Base-by-base conservation (phyloP, 495 filamentous ascomycete species). In the Thermothielavioides terrestris region DNA sequence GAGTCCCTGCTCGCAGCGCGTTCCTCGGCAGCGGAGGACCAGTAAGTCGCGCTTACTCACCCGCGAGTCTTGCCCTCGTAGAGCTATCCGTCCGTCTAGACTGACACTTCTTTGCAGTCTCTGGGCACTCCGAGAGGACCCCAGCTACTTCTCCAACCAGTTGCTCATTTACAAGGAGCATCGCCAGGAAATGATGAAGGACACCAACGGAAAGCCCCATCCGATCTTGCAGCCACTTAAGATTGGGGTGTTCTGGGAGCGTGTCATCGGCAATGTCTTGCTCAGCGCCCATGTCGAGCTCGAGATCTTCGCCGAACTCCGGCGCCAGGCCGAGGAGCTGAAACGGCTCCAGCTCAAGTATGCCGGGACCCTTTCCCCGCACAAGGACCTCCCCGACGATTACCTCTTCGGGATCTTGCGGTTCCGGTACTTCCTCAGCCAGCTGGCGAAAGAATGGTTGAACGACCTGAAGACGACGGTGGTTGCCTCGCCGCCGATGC, bases 121-220 rank as follows among this genome's bases (percentile, higher is more conserved):
- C 6, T 76, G 70, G 71, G 50, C 66, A 1, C 54, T 81, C 31
- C 67, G 78, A n/a, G 77, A 79, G 44, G 76, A 82, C 55, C 77
- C 78, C 0, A 62, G 47, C 5, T 82, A 79, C 51, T 79, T 81
- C 38, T 55, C 54, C 4, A 58, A 62, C 6, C 25, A 48, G 12
- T 2, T 77, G 0, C 46, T 42, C 6, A 64, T 74, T 0, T 45
- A 39, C 9, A 56, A 50, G 22, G 76, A 78, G 14, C 76, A 79
- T 56, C 56, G 66, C 4, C 44, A 58, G 7, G 69, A 76, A 30
- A 32, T 58, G 15, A 3, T 77, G 1, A 54, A 41, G 4, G 70
- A 73, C 45, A 39, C 26, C 0, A 32, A 57, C 20, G 63, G 65
- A 3, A 52, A 63, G 0, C 8, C 25, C 0, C 65, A 72, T 50